Evolutionary conservation across 768 basidiomycete species (phyloP).

Genomic region (Auricularia sp.): DNA sequence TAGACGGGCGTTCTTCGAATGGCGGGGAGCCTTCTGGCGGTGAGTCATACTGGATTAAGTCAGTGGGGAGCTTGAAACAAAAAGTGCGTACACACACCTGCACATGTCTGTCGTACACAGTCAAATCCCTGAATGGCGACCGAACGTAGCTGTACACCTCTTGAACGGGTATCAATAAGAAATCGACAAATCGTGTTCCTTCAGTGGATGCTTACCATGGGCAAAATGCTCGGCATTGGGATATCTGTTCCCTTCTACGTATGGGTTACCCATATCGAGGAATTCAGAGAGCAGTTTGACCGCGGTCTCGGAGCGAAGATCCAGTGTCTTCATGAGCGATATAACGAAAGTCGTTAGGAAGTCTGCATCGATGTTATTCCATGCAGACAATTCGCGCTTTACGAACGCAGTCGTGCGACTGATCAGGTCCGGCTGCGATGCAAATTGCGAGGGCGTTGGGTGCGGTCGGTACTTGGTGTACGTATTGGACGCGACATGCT

Average conservation of each 20-base stretch:
- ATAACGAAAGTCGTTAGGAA: conserved; percentile 84
- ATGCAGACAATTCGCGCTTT: conserved; percentile 77
- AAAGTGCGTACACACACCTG: conserved; percentile 43
- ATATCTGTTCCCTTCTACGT: conserved; percentile 45
- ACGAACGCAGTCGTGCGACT: conserved; percentile 72
- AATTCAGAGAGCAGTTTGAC: conserved; percentile 74
- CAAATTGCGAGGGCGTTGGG: conserved; percentile 77
- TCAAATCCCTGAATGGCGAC: conserved; percentile 79
- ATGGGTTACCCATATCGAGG: conserved; percentile 64
- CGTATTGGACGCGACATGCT: conserved; percentile 88
- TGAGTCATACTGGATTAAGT: conserved; percentile 8
- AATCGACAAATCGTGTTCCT: not conserved
- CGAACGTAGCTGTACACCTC: conserved; percentile 85
- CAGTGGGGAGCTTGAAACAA: not conserved
- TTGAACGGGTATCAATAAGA: conserved; percentile 20
- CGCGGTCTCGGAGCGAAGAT: conserved; percentile 84
- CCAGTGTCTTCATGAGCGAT: conserved; percentile 85
- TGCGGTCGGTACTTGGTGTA: conserved; percentile 83
- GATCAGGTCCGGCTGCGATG: conserved; percentile 64
- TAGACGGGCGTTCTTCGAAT: not conserved
- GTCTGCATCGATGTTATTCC: conserved; percentile 87
- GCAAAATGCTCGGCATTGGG: conserved; percentile 87
- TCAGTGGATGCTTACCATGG: conserved; percentile 51
- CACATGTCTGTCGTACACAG: conserved; percentile 67
- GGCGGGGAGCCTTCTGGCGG: not conserved